Evolutionary conservation across 2,329 filamentous ascomycete species (phyloP).

Genomic region (Exophiala alcalophila): DNA sequence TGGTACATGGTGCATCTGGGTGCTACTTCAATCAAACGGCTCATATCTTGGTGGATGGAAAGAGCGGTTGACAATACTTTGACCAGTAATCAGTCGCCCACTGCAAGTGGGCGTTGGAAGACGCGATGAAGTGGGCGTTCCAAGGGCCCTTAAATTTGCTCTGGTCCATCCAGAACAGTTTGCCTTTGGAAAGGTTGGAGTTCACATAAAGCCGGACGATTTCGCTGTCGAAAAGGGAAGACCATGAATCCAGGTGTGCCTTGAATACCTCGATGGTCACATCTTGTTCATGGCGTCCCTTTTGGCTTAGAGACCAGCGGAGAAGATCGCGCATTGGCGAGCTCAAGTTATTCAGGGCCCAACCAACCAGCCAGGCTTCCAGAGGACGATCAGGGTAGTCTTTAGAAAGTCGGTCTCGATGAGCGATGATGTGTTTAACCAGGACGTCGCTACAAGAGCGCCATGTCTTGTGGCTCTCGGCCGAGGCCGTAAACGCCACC

Average conservation of each 20-base stretch:
- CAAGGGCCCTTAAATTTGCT: no score
- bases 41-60: no score
- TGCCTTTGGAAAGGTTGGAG: no score
- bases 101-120: no score
- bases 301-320: constrained; percentile 12
- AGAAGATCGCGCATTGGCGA: constrained; percentile 12
- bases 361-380: constrained; percentile 15
- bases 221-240: constrained; percentile 14
- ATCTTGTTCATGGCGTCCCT: background rate
- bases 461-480: background rate
- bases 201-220: no score
- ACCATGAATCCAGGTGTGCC: constrained; percentile 15
- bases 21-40: no score
- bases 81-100: no score
- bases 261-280: constrained; percentile 16
- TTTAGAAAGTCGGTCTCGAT: constrained; percentile 10
- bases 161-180: no score
- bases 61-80: no score
- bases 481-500: background rate
- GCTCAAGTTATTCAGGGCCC: constrained; percentile 10
- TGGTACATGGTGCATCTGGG: no score
- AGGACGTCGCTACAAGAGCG: constrained; percentile 5
- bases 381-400: background rate
- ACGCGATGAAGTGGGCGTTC: no score
- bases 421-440: constrained; percentile 1